Percentiles rank a stretch among this genome's conserved stretches.
Conservation (phyloP, 140 eudicot species). For the Stevia rebaudiana region DNA sequence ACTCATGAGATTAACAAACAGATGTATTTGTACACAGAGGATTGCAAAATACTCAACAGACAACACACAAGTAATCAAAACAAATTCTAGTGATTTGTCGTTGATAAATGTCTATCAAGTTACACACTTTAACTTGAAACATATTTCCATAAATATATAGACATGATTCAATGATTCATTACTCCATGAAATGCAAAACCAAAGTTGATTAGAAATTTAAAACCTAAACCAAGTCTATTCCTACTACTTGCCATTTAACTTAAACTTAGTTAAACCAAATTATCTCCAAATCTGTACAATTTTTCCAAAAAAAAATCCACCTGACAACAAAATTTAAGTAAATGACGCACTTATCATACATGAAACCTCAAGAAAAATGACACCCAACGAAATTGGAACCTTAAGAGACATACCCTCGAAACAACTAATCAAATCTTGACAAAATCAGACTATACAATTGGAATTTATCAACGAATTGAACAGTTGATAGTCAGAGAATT, state of each 20-base stretch:
- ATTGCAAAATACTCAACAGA: constrained; percentile 6
- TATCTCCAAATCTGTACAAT: neutral
- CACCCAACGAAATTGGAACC: constrained; percentile 18
- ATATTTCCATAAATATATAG: neutral
- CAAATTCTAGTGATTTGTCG: neutral
- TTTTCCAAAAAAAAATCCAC: neutral
- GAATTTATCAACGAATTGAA: neutral
- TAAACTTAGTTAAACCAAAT: neutral
- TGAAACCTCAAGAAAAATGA: constrained; percentile 14
- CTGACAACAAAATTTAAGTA: neutral
- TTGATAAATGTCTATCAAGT: neutral
- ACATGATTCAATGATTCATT: neutral
- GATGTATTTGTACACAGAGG: neutral
- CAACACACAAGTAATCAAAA: constrained; percentile 7
- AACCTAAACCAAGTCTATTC: constrained; percentile 14
- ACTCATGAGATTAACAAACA: constrained; percentile 14
- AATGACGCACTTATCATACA: constrained; percentile 7
- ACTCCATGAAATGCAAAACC: constrained; percentile 1
- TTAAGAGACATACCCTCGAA: neutral
- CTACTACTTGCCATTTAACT: neutral
- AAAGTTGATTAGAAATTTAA: neutral
- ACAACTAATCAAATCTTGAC: neutral
- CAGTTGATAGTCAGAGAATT: neutral
- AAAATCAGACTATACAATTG: neutral
- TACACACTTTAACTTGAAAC: neutral